Conservation (phyloP, 345 rosid species). For the Melaleuca quinquenervia region DNA sequence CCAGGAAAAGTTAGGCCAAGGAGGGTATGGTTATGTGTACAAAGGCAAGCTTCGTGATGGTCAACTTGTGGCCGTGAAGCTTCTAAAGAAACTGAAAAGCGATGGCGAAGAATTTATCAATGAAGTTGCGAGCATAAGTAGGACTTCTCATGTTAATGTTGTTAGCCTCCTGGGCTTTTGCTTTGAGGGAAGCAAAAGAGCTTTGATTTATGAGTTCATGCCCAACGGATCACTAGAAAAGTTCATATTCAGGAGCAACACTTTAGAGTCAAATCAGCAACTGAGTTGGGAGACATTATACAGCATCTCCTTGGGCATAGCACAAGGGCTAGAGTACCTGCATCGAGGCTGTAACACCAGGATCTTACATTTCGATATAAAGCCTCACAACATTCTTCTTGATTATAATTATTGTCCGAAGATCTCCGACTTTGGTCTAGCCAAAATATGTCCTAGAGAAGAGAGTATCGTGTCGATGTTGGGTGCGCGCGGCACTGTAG, state of each 20-base stretch:
- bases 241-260: not conserved
- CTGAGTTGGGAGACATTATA: not conserved
- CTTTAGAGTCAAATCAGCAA: not conserved
- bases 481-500: not conserved
- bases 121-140: not conserved
- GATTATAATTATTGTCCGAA: not conserved
- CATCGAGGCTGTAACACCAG: accelerated
- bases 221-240: not conserved
- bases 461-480: not conserved
- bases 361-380: not conserved
- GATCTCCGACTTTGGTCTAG: not conserved
- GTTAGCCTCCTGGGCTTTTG: not conserved
- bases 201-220: not conserved
- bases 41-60: not conserved
- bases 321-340: not conserved
- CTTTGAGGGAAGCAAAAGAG: not conserved
- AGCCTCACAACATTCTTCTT: not conserved
- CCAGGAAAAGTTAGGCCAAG: not conserved
- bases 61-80: not conserved
- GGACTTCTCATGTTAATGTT: not conserved
- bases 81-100: not conserved
- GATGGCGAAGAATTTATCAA: not conserved
- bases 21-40: not conserved
- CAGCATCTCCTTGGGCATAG: not conserved
- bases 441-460: not conserved